A percentile compares a stretch with the other conserved stretches of the same genome.
phyloP scores from a whole-genome alignment of 352 stramenopile genomes.

The Globisporangium paroecandrum region DNA sequence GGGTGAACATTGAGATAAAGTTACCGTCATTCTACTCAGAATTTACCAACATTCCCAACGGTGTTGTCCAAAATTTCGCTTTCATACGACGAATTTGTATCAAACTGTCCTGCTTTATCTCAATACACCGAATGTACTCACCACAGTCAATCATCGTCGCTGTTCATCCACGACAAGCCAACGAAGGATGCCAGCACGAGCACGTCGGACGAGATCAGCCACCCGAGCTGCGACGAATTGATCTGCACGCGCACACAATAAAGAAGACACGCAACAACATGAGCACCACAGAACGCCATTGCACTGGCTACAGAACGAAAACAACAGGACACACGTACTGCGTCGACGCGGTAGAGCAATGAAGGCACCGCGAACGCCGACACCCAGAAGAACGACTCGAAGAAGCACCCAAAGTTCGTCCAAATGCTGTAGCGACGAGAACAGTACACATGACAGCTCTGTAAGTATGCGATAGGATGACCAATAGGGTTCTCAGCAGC shows the following conservation, averaged over 20 bases:
- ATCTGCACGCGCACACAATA: slow-evolving; percentile 28
- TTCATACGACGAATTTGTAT: background rate
- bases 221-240: slow-evolving; percentile 52
- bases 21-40: background rate
- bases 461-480: background rate
- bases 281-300: background rate
- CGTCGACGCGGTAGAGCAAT: slow-evolving; percentile 61
- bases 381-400: slow-evolving; percentile 71
- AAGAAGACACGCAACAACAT: background rate
- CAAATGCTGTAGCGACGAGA: slow-evolving; percentile 25
- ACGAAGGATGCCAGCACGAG: slow-evolving; percentile 64
- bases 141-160: slow-evolving; percentile 19
- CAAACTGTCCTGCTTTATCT: background rate
- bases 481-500: background rate
- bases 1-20: too few species aligned
- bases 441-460: background rate
- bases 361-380: slow-evolving; percentile 57
- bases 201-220: slow-evolving; percentile 56
- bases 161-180: slow-evolving; percentile 37
- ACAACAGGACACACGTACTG: slow-evolving; percentile 33
- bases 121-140: background rate
- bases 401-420: slow-evolving; percentile 71
- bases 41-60: background rate
- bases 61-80: background rate
- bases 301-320: background rate